phyloP scores from a whole-genome alignment of 73 alveolate genomes.

The Paramecium primaurelia region DNA sequence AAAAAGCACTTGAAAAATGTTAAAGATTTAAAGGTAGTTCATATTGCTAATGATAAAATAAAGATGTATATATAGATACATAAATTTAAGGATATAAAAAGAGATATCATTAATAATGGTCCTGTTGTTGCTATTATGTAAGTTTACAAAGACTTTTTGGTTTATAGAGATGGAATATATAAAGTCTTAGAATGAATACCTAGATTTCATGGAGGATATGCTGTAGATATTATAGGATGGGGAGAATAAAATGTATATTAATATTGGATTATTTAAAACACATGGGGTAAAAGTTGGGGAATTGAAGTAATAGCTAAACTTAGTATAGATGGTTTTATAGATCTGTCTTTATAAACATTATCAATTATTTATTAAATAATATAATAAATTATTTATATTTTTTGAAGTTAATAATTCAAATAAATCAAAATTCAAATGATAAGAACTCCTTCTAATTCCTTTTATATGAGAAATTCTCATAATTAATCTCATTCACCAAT shows the following conservation, averaged over 20 bases:
- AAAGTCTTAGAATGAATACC: constrained; percentile 43
- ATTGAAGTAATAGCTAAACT: constrained; percentile 73
- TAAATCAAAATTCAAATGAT: not conserved
- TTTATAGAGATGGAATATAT: too few species aligned
- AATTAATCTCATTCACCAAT: constrained; percentile 1
- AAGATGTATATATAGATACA: not conserved
- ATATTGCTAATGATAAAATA: not conserved
- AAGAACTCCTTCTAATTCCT: constrained; percentile 17
- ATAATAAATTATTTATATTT: not conserved
- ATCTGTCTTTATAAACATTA: not conserved
- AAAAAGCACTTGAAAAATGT: not conserved
- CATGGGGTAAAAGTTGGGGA: constrained; percentile 81
- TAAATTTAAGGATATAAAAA: too few species aligned
- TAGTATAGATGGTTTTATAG: not conserved
- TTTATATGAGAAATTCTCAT: not conserved
- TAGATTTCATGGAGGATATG: constrained; percentile 77
- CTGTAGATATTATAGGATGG: constrained; percentile 76
- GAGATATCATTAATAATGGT: too few species aligned
- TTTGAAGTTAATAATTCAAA: not conserved
- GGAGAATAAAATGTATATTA: constrained; percentile 72
- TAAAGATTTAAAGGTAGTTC: not conserved
- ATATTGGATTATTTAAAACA: constrained; percentile 80
- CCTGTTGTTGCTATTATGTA: too few species aligned
- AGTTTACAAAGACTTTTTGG: too few species aligned
- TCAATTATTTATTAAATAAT: not conserved